Evolutionary conservation across 192 early-diverging fungal genomes (phyloP).

Genomic region (Coemansia sp.): DNA sequence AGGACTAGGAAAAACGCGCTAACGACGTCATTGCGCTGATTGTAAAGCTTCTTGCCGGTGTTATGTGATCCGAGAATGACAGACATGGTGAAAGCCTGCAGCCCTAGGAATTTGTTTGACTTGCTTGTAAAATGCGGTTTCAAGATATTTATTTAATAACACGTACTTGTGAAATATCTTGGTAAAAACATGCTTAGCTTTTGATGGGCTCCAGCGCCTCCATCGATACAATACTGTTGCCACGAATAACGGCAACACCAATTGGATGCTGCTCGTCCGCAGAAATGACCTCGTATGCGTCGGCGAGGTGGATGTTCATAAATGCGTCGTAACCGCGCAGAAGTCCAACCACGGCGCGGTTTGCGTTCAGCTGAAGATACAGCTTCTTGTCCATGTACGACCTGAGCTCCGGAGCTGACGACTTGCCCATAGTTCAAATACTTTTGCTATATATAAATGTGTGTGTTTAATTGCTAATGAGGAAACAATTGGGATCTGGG

Average conservation of each 20-base stretch:
- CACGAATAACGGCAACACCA: constrained; percentile 85
- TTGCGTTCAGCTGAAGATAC: constrained; percentile 87
- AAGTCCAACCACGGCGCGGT: constrained; percentile 87
- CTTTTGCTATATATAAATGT: background rate
- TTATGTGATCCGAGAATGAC: constrained; percentile 2
- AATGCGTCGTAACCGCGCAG: constrained; percentile 99
- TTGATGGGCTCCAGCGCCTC: constrained; percentile 70
- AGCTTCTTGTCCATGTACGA: constrained; percentile 92
- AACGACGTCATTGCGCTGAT: constrained; percentile 58
- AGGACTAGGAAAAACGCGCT: constrained; percentile 51
- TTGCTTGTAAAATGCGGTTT: background rate
- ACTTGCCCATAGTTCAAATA: constrained; percentile 55
- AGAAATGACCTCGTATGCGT: constrained; percentile 79
- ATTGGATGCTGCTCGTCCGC: constrained; percentile 70
- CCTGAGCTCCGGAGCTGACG: constrained; percentile 66
- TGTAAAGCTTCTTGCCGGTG: constrained; percentile 49
- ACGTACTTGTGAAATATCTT: too few relatives aligned
- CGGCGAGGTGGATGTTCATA: constrained; percentile 98
- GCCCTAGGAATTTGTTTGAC: too few relatives aligned
- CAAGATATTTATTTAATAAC: background rate
- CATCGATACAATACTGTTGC: constrained; percentile 72
- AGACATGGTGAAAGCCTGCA: too few relatives aligned
- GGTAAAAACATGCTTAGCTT: constrained; percentile 3
- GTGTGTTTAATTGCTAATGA: background rate
- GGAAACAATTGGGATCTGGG: constrained; percentile 1